Percentiles rank a stretch among this genome's conserved stretches.
phyloP scores from a whole-genome alignment of 176 grass and related monocot species.

The Oryza nivara region DNA sequence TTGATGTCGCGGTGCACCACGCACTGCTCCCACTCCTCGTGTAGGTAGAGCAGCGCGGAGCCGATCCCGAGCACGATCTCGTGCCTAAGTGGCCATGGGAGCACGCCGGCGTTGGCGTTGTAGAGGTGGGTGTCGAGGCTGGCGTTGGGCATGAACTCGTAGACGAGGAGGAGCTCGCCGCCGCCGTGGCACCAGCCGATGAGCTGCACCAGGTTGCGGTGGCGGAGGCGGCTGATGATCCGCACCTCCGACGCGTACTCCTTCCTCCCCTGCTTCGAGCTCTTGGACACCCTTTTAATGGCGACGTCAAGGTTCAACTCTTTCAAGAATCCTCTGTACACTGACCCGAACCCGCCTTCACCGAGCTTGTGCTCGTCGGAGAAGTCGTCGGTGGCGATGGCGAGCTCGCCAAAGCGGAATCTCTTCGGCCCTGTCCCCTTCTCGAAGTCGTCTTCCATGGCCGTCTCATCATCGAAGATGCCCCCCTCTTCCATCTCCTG shows the following conservation, averaged over 20 bases:
- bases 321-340: no score
- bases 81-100: not conserved
- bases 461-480: no score
- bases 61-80: not conserved
- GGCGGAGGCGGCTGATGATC: constrained; percentile 55
- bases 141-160: constrained; percentile 63
- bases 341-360: no score
- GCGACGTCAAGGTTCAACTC: no score
- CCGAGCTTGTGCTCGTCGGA: not conserved
- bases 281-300: no score
- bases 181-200: constrained; percentile 53
- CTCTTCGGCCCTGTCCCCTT: not conserved
- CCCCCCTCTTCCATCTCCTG: no score
- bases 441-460: no score
- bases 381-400: not conserved
- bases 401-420: constrained; percentile 30
- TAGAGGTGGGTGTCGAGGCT: constrained; percentile 40
- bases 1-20: no score
- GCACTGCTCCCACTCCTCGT: not conserved
- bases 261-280: constrained; percentile 15
- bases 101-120: no score
- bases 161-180: constrained; percentile 37
- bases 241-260: constrained; percentile 58
- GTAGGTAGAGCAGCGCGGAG: constrained; percentile 13
- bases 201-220: constrained; percentile 61